Evolutionary conservation across 148 eudicot species (phyloP).

Genomic region (Salicornia ramosissima): DNA sequence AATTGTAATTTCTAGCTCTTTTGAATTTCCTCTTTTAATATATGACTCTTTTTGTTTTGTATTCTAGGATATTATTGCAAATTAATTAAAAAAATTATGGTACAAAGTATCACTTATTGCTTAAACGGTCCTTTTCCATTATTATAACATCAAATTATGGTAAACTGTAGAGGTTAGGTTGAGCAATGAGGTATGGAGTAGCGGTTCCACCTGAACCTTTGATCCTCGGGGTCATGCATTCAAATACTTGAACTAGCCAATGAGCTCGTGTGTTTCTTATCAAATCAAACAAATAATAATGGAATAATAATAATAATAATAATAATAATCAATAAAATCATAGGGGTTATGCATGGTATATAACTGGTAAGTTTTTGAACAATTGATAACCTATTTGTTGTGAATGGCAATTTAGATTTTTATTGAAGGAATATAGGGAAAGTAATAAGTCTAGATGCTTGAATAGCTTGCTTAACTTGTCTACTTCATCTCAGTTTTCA

Average conservation of each 20-base stretch:
- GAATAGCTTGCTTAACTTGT: no score
- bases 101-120: not conserved
- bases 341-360: not conserved
- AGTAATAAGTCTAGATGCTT: not conserved
- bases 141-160: not conserved
- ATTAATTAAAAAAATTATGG: not conserved
- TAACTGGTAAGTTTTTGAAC: no score
- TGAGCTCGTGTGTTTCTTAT: no score
- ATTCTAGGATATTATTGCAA: not conserved
- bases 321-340: no score
- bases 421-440: not conserved
- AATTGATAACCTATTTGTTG: not conserved
- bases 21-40: not conserved
- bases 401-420: constrained; percentile 1
- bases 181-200: no score
- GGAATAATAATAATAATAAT: no score
- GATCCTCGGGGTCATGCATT: no score
- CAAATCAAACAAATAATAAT: no score
- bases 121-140: not conserved
- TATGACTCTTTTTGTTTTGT: not conserved
- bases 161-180: not conserved
- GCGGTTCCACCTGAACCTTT: no score
- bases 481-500: not conserved
- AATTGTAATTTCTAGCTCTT: not conserved
- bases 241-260: no score